These are phyloP conservation scores for Aegilops tauschii DNA, from an alignment of 176 grass and related monocot species.

Conservation along the genomic window DNA sequence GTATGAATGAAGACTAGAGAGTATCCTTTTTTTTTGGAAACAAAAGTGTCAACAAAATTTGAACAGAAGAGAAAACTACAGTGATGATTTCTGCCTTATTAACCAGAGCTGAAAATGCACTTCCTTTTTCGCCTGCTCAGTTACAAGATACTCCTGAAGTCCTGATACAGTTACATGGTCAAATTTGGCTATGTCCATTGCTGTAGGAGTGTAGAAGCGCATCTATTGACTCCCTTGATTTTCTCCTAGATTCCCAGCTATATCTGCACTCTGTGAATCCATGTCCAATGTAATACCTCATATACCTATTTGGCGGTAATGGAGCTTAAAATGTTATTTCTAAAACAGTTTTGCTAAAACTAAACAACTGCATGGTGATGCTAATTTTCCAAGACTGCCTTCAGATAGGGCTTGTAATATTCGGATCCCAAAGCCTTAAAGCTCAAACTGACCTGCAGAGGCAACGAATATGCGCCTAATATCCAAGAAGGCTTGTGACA, in stretches of 20 bases:
- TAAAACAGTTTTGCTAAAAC: neutral
- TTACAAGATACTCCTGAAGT: neutral
- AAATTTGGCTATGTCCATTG: neutral
- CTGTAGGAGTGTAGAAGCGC: neutral
- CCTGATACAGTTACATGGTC: neutral
- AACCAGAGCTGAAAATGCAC: neutral
- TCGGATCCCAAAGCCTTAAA: neutral
- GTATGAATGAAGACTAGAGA: neutral
- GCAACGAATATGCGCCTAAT: constrained; percentile 41
- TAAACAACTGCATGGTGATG: neutral
- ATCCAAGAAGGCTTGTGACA: neutral
- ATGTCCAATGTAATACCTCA: neutral
- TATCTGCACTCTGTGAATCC: neutral
- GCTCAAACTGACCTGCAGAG: constrained; percentile 14
- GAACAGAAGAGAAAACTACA: neutral
- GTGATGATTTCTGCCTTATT: neutral
- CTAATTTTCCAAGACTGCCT: neutral
- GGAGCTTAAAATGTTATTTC: neutral
- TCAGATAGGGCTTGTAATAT: constrained; percentile 4
- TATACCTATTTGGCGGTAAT: neutral
- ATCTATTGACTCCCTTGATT: neutral
- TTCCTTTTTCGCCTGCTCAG: neutral
- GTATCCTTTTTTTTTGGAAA: neutral
- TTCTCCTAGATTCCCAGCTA: neutral
- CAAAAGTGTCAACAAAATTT: neutral